Evolutionary conservation across 1,139 yeast genomes (phyloP), one percentile per base, ranked within the genome.

Genomic region (Candida sanyaensis): DNA sequence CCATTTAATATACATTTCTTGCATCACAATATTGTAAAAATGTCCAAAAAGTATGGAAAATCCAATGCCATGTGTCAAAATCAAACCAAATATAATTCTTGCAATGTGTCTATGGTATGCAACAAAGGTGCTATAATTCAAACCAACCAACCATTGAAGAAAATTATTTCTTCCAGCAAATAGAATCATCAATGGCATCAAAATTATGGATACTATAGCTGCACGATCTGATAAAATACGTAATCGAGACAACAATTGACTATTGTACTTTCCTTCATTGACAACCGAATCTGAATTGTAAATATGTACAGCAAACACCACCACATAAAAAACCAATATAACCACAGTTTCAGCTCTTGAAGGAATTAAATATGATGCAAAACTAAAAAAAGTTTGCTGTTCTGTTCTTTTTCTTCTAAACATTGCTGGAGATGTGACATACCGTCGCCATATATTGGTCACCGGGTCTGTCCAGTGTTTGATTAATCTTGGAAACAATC

Each of bases 121-220:
- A 41, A 81, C 78, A 55, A 80, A 83, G 1, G 84, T 75, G 17
- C 85, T 73, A 55, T 77, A 80, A 30, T 83, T 76, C 80, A 86
- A 75, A 17, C 86, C 80, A 0, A 89, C 83, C 5, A 81, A 42
- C 67, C 74, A 69, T 50, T 80, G 76, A 33, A 84, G 60, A 45
- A 84, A 63, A 59, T 84, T 84, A 62, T 77, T 84, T 55, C 91
- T 69, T 4, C 88, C 87, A 0, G 84, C 87, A 66, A 84, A 75
- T 31, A 80, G 59, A 37, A 83, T 68, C 27, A 83, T 56, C 10
- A 83, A 55, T 0, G 87, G 88, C 56, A 79, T 60, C 51, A 80
- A 50, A 17, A 62, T 58, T 8, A 67, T 58, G 0, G 64, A 63
- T 10, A 65, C 52, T 29, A 69, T 67, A 5, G 74, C 74, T 4